Evolutionary conservation across 768 basidiomycete species (phyloP).

Genomic region (Leccinum disarticulatum): DNA sequence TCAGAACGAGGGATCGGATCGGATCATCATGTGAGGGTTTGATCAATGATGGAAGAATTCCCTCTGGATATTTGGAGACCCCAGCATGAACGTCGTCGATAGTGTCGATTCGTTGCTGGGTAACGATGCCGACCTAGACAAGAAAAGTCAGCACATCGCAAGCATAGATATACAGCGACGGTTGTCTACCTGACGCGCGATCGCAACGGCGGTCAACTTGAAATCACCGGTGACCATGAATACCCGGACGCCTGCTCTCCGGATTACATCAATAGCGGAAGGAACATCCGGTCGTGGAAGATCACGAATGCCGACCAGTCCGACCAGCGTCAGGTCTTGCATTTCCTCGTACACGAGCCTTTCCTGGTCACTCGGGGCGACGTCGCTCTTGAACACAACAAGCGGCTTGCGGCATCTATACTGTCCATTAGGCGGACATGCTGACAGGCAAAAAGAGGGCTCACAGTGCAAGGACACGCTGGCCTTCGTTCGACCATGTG

Average conservation of each 20-base stretch:
- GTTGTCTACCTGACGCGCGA: constrained; percentile 43
- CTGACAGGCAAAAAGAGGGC: neutral
- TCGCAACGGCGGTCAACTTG: constrained; percentile 51
- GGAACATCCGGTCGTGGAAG: constrained; percentile 55
- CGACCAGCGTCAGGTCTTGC: constrained; percentile 44
- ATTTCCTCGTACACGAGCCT: constrained; percentile 42
- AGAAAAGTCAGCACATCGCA: neutral
- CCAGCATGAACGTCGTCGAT: constrained; percentile 25
- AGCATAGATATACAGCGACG: neutral
- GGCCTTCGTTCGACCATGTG: constrained; percentile 47
- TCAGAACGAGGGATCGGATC: constrained; percentile 41
- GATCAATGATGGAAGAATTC: constrained; percentile 12
- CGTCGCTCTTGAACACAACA: constrained; percentile 17
- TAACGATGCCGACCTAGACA: constrained; percentile 43
- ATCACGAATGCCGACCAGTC: constrained; percentile 55
- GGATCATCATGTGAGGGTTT: constrained; percentile 40
- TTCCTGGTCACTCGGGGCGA: constrained; percentile 27
- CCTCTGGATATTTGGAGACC: neutral
- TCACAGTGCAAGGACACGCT: constrained; percentile 51
- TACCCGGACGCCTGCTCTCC: constrained; percentile 51
- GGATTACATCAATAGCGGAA: constrained; percentile 45
- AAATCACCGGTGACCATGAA: constrained; percentile 63
- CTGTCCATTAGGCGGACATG: neutral
- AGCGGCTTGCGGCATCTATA: constrained; percentile 32
- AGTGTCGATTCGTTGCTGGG: constrained; percentile 40